Evolutionary conservation across 2,329 filamentous ascomycete species (phyloP), one percentile per base, ranked within the genome.

Genomic region (Cladosporium sp.): DNA sequence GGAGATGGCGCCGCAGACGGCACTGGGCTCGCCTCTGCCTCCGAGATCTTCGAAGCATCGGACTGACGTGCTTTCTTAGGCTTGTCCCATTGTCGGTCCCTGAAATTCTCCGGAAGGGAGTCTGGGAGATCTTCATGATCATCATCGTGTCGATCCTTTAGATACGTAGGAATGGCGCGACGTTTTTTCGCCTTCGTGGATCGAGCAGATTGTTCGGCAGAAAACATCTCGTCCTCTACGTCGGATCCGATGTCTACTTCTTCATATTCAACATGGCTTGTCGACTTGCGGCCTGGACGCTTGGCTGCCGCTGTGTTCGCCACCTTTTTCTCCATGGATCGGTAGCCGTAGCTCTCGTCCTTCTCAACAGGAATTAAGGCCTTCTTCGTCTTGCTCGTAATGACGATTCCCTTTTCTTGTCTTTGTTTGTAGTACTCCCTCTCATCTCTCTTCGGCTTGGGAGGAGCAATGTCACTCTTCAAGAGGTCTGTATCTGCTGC

Each of bases 241-340:
- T 74, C 72, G 1, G 70, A 72, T 22, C 70, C 72, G 29, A 76
- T 63, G 11, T 69, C 69, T 16, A 75, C 66, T 47, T 76, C 72
- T 57, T 76, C 73, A 46, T 70, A 75, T 16, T 68, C 55, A 12
- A 56, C 58, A 12, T 48, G 36, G 27, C 25, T 16, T 48, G 53
- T 62, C 59, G 30, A 32, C 46, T 53, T 47, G 53, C 53, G 50
- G 32, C 38, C 36, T 16, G 42, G 30, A 15, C 48, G 20, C 27
- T 43, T 50, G 9, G 35, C 27, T 13, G 39, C 18, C 25, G 39
- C 35, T 2, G 45, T 39, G 7, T 39, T 50, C 25, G 39, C 3
- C 13, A 8, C 16, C 9, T 15, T 38, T 30, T 48, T 62, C n/a
- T 62, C 63, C 42, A 69, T 72, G 3, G 65, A 49, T 2, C 52